Conservation (phyloP, 495 filamentous ascomycete genomes). For the Glarea lozoyensis region DNA sequence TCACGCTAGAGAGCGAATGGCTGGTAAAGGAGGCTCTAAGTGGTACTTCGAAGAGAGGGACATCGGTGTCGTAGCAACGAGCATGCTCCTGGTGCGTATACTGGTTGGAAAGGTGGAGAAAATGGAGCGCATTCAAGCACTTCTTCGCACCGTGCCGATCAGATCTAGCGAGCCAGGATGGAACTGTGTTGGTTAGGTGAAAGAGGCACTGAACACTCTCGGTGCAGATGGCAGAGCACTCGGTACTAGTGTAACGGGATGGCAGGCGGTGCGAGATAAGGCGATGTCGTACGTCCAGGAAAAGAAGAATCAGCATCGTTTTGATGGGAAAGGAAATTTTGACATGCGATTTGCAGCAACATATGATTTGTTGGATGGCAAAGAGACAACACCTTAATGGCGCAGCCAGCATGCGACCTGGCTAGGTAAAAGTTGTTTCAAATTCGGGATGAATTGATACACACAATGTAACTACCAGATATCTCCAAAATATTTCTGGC, state of each 20-base stretch:
- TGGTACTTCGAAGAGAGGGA: conserved; percentile 29
- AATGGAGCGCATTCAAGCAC: conserved; percentile 19
- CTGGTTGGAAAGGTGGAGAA: conserved; percentile 36
- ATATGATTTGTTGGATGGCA: conserved; percentile 1
- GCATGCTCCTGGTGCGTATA: conserved; percentile 34
- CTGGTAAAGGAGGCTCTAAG: neutral
- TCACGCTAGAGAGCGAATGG: conserved; percentile 24
- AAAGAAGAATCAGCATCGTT: conserved; percentile 23
- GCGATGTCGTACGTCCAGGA: conserved; percentile 27
- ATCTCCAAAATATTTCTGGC: conserved; percentile 32
- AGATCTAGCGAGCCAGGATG: conserved; percentile 24
- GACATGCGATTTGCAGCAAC: conserved; percentile 4
- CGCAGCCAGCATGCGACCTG: neutral
- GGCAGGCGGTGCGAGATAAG: conserved; percentile 23
- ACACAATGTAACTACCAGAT: conserved; percentile 8
- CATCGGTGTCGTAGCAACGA: conserved; percentile 20
- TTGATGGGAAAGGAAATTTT: conserved; percentile 5
- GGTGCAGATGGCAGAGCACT: neutral
- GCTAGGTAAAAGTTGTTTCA: neutral
- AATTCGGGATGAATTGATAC: neutral
- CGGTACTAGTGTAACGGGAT: conserved; percentile 19
- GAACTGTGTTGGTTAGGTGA: conserved; percentile 35
- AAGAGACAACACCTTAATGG: conserved; percentile 1
- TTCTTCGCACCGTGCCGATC: conserved; percentile 28
- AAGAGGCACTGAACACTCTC: conserved; percentile 22